phyloP scores from a whole-genome alignment of 148 eudicot genomes.

The Rhododendron williamsianum region DNA sequence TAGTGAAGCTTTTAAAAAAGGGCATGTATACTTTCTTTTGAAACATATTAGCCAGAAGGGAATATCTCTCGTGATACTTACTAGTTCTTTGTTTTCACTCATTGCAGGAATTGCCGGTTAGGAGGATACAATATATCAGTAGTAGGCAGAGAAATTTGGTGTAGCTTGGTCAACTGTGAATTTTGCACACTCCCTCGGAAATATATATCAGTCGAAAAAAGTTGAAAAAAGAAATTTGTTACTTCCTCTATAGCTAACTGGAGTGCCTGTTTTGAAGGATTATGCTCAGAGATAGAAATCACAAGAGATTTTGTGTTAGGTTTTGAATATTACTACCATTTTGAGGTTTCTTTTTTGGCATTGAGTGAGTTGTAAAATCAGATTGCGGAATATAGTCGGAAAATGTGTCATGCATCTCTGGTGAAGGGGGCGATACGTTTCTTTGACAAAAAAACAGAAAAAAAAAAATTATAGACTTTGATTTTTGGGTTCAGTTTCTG shows the following conservation, averaged over 20 bases:
- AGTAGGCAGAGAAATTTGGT: slow-evolving; percentile 17
- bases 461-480: not conserved
- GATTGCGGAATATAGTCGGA: slow-evolving; percentile 38
- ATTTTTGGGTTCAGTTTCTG: slow-evolving; percentile 2
- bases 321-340: slow-evolving; percentile 12
- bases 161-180: slow-evolving; percentile 23
- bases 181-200: slow-evolving; percentile 11
- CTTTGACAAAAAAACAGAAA: not conserved
- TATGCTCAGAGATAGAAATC: slow-evolving; percentile 17
- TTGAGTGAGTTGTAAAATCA: slow-evolving; percentile 46
- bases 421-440: slow-evolving; percentile 16
- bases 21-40: not conserved
- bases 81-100: not conserved
- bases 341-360: slow-evolving; percentile 21
- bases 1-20: not conserved
- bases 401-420: slow-evolving; percentile 21
- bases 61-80: not conserved
- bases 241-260: slow-evolving; percentile 17
- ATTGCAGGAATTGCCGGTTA: slow-evolving; percentile 32
- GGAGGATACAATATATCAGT: slow-evolving; percentile 16
- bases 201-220: slow-evolving; percentile 5
- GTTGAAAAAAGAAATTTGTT: not conserved
- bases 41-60: not conserved
- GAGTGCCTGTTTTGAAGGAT: slow-evolving; percentile 19
- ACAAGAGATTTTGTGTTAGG: slow-evolving; percentile 32